Evolutionary conservation across 2,329 filamentous ascomycete species (phyloP).

Genomic region (Pseudopyricularia javanii): DNA sequence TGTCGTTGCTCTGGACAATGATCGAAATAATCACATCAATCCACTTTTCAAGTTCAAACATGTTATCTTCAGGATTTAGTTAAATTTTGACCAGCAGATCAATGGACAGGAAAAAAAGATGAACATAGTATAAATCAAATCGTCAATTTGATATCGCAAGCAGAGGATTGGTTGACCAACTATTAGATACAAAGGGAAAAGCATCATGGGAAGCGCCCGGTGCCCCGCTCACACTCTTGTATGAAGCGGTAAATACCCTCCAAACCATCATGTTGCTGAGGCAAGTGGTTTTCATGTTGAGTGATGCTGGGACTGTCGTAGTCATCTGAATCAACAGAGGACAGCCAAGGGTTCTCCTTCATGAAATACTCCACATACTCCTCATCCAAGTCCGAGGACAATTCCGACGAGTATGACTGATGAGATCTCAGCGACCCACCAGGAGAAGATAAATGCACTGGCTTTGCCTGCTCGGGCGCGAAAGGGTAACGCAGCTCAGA

Average conservation of each 20-base stretch:
- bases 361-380: slow-evolving; percentile 27
- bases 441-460: slow-evolving; percentile 26
- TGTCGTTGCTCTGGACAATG: no score
- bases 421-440: slow-evolving; percentile 33
- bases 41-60: no score
- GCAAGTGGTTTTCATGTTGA: slow-evolving; percentile 13
- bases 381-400: slow-evolving; percentile 19
- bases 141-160: no score
- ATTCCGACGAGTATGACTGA: slow-evolving; percentile 14
- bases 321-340: slow-evolving; percentile 16
- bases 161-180: no score
- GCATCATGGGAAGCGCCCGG: slow-evolving; percentile 1
- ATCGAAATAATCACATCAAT: no score
- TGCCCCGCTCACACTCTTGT: slow-evolving; percentile 39
- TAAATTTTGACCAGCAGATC: no score
- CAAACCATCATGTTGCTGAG: slow-evolving; percentile 37
- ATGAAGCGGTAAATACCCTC: slow-evolving; percentile 47
- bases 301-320: slow-evolving; percentile 36
- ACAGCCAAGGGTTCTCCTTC: slow-evolving; percentile 35
- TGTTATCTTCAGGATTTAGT: no score
- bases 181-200: slow-evolving; percentile 3
- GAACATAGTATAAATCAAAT: no score
- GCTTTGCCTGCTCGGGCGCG: slow-evolving; percentile 41
- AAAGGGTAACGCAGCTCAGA: slow-evolving; percentile 79
- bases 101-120: no score